Evolutionary conservation across 2,329 filamentous ascomycete genomes (phyloP).

Genomic region (Botrytis fragariae): DNA sequence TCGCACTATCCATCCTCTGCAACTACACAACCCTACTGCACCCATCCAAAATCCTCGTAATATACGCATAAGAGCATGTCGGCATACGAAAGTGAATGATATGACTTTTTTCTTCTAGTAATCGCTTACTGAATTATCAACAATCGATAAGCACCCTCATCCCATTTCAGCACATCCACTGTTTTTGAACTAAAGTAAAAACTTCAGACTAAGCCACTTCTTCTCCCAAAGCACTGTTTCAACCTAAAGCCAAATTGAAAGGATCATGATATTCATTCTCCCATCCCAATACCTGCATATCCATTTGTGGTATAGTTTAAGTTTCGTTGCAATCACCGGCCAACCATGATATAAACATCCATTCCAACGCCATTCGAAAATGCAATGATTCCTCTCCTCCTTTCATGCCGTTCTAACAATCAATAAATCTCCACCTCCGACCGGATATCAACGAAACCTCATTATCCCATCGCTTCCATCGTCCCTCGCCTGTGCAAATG

Average conservation of each 20-base stretch:
- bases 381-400: slow-evolving; percentile 13
- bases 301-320: slow-evolving; percentile 14
- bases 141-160: not conserved
- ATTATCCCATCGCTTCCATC: not conserved
- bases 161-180: not conserved
- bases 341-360: slow-evolving; percentile 9
- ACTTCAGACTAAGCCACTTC: not conserved
- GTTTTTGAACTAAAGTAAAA: not conserved
- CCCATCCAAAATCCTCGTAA: not conserved
- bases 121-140: not conserved
- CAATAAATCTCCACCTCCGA: not conserved
- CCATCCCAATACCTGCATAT: slow-evolving; percentile 6
- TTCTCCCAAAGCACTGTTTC: not conserved
- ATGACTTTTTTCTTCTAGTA: not conserved
- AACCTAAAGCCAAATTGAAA: not conserved
- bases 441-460: not conserved
- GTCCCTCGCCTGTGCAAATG: not conserved
- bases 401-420: not conserved
- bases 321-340: slow-evolving; percentile 12
- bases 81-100: not conserved
- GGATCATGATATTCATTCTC: not conserved
- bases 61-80: not conserved
- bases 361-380: slow-evolving; percentile 16
- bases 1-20: not conserved
- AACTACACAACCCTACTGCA: not conserved